Conservation (phyloP, 148 eudicot species). For the Fagopyrum tataricum region DNA sequence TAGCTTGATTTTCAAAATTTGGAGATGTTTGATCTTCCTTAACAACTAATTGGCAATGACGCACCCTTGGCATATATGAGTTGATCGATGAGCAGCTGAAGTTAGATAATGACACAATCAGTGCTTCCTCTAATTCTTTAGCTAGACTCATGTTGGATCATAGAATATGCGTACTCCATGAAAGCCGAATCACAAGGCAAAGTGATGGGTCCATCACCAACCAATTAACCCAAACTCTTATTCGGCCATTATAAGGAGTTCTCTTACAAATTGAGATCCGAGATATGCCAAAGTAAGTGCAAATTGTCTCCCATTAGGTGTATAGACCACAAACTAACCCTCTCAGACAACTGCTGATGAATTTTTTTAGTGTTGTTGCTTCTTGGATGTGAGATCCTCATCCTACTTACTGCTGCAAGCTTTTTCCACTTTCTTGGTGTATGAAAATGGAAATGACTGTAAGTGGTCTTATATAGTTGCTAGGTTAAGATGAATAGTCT, state of each 20-base stretch:
- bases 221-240: constrained; percentile 11
- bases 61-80: neutral
- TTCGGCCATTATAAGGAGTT: constrained; percentile 11
- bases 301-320: constrained; percentile 2
- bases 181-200: constrained; percentile 12
- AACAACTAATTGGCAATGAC: neutral
- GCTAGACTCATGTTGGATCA: constrained; percentile 1
- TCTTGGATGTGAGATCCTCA: neutral
- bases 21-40: neutral
- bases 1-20: neutral
- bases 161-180: constrained; percentile 9
- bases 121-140: constrained; percentile 3
- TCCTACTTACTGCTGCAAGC: neutral
- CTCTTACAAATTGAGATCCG: neutral
- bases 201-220: constrained; percentile 11
- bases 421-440: neutral
- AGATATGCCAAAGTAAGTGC: constrained; percentile 9
- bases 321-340: constrained; percentile 11
- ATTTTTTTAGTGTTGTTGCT: neutral
- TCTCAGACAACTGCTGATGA: neutral
- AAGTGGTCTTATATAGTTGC: too few species aligned
- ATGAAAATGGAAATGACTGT: too few species aligned
- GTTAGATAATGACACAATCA: neutral
- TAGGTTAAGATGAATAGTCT: too few species aligned
- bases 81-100: neutral